Evolutionary conservation across 768 basidiomycete species (phyloP), one percentile per base, ranked within the genome.

Genomic region (Thelephora aurantiotincta): DNA sequence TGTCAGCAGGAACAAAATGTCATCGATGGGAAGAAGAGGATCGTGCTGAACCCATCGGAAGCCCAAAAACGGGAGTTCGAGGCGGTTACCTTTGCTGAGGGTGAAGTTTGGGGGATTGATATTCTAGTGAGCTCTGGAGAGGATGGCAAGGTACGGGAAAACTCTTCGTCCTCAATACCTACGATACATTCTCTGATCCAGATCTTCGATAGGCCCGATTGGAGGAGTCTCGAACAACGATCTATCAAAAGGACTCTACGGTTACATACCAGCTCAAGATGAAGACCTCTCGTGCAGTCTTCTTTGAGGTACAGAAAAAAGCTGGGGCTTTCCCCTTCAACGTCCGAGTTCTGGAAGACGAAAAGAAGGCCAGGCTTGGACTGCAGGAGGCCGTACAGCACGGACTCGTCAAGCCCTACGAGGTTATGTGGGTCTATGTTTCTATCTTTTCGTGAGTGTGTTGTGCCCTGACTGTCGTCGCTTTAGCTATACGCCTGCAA

Each of bases 241-340:
- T 99, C 61, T 96, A 87, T 74, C 92, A 96, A 63, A 77, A 87
- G 49, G 88, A 90, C 56, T 76, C 81, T 19, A 68, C 75, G 6
- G 77, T 89, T 50, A 93, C 87, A 35, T 98, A 98, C 68, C 88
- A 91, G 63, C 74, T 98, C 59, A 98, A 98, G 72, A 83, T 94
- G 80, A 97, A 94, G 72, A 94, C 86, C 53, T 93, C 92, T 38
- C 85, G 94, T 52, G 77, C 83, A n/a, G 83, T 94, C 36, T 98
- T 97, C 69, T 86, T 87, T 44, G 94, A 98, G 65, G 88, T 97
- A 57, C 88, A 93, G 68, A 93, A 91, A 73, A 98, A 97, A 66
- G 89, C 96, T 36, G 94, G 94, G 20, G 75, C 90, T 4, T 98
- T 99, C 79, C 94, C 96, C 33, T 97, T 99, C 74, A 97, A 93